phyloP scores from a whole-genome alignment of 2,329 filamentous ascomycete species.

The Zarea fungicola region DNA sequence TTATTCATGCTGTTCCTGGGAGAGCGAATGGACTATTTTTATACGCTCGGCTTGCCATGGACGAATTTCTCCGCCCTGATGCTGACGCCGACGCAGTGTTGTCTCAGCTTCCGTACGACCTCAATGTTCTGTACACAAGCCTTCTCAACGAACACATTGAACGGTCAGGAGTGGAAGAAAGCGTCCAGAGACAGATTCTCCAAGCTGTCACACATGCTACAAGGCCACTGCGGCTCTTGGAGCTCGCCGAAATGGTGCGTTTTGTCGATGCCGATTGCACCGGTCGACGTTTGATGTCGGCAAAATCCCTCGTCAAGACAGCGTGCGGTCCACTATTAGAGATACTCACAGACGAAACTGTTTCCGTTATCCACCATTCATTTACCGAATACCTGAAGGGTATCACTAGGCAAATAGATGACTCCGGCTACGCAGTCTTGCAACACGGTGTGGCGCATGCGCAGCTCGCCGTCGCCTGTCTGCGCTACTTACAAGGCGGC shows the following conservation, averaged over 20 bases:
- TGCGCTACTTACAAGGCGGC: conserved; percentile 1
- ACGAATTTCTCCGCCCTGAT: conserved; percentile 27
- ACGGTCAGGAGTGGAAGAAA: conserved; percentile 25
- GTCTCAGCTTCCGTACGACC: conserved; percentile 24
- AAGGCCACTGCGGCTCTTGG: conserved; percentile 36
- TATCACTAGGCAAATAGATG: conserved; percentile 12
- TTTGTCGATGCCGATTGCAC: conserved; percentile 11
- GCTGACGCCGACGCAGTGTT: conserved; percentile 24
- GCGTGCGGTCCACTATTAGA: conserved; percentile 41
- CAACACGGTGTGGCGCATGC: not conserved
- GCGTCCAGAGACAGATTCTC: conserved; percentile 34
- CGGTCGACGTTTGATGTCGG: conserved; percentile 19
- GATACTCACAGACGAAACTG: conserved; percentile 38
- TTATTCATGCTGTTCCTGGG: conserved; percentile 27
- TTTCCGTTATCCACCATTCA: conserved; percentile 43
- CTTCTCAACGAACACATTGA: not conserved
- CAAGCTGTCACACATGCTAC: conserved; percentile 36
- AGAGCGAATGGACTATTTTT: conserved; percentile 39
- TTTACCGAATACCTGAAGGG: conserved; percentile 41
- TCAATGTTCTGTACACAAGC: conserved; percentile 1
- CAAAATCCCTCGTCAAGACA: conserved; percentile 34
- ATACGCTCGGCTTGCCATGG: conserved; percentile 39
- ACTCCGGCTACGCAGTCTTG: conserved; percentile 16
- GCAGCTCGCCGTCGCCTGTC: not conserved
- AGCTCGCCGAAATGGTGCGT: conserved; percentile 28